phyloP scores from a whole-genome alignment of 176 grass and related monocot genomes.

The Raddia distichophylla region DNA sequence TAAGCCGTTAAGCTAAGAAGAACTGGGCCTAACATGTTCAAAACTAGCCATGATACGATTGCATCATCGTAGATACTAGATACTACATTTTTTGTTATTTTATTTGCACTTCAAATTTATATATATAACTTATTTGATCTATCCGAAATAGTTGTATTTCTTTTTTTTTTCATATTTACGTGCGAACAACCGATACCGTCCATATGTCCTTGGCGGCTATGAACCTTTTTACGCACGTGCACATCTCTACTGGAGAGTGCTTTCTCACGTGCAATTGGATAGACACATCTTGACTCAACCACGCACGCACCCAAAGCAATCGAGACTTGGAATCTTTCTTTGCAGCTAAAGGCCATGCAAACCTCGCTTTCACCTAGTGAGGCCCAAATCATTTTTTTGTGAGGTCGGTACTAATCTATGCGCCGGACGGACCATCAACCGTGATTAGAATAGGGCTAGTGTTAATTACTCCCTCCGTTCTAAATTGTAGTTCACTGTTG shows the following conservation, averaged over 20 bases:
- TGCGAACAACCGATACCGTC: neutral
- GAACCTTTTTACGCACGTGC: neutral
- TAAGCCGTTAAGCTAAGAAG: too few species aligned
- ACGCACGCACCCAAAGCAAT: slow-evolving; percentile 20
- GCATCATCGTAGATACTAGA: neutral
- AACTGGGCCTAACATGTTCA: too few species aligned
- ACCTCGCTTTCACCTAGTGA: slow-evolving; percentile 24
- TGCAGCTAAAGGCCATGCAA: neutral
- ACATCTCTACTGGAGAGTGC: neutral
- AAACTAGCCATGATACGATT: neutral
- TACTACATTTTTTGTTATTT: too few species aligned
- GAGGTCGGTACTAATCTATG: neutral
- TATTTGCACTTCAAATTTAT: too few species aligned
- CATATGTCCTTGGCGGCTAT: neutral
- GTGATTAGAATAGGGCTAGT: neutral
- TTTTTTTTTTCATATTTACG: neutral
- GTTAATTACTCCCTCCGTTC: too few species aligned
- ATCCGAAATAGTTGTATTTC: too few species aligned
- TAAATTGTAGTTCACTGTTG: too few species aligned
- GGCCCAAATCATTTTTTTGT: neutral
- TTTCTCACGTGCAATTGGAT: slow-evolving; percentile 35
- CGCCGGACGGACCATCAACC: neutral
- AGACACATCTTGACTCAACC: slow-evolving; percentile 2
- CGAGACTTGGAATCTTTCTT: neutral
- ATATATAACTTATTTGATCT: too few species aligned